Evolutionary conservation across 805 yeast species (phyloP).

Genomic region (Maudiozyma turicensis): DNA sequence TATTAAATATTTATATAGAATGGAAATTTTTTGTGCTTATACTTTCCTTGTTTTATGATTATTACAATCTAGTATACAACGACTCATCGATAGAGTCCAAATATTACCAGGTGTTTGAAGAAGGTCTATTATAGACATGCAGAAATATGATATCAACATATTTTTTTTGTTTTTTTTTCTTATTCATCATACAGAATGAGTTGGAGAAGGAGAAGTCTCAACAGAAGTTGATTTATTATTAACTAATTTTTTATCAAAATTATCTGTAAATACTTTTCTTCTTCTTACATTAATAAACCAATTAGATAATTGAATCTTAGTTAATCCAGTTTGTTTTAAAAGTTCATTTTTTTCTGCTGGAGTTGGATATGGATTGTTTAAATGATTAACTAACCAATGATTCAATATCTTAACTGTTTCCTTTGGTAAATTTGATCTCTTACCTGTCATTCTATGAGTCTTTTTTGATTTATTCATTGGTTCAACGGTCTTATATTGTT

Average conservation of each 20-base stretch:
- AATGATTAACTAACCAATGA: conserved; percentile 63
- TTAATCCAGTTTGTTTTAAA: conserved; percentile 63
- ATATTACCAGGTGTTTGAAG: too few relatives aligned
- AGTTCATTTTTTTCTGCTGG: conserved; percentile 65
- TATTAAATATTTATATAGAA: too few relatives aligned
- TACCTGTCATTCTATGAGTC: conserved; percentile 12
- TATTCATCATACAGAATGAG: neutral
- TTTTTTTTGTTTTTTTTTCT: neutral
- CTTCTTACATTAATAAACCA: conserved; percentile 88
- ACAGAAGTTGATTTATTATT: neutral
- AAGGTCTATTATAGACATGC: neutral
- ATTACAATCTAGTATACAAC: too few relatives aligned
- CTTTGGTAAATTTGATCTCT: conserved; percentile 69
- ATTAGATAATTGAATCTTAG: conserved; percentile 70
- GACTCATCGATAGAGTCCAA: too few relatives aligned
- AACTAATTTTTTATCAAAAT: conserved; percentile 11
- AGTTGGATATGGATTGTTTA: conserved; percentile 78
- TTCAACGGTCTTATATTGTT: neutral
- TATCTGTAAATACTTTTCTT: conserved; percentile 43
- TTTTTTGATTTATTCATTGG: neutral
- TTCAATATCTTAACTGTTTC: conserved; percentile 65
- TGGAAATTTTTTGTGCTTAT: too few relatives aligned
- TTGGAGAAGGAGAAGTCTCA: neutral
- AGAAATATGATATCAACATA: neutral
- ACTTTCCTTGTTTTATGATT: too few relatives aligned